Conservation (phyloP, 2,329 filamentous ascomycete species). For the Xylaria sp. region DNA sequence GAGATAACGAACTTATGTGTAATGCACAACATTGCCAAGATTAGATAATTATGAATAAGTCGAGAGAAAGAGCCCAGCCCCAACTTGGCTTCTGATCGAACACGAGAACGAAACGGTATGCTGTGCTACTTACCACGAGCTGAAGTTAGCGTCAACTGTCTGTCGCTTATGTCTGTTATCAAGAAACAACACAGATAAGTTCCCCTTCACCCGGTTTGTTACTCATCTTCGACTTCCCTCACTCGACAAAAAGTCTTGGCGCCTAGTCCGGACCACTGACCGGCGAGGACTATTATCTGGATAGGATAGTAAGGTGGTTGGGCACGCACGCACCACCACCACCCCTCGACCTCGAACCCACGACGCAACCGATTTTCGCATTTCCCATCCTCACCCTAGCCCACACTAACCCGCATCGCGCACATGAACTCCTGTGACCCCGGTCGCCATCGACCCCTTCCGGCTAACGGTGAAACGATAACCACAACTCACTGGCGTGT, state of each 20-base stretch:
- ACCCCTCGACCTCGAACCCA: slow-evolving; percentile 8
- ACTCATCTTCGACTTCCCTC: background rate
- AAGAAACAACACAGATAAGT: background rate
- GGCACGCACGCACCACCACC: slow-evolving; percentile 23
- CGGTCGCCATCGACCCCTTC: background rate
- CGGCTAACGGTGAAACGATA: background rate
- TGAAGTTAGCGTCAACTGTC: background rate
- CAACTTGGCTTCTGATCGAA: background rate
- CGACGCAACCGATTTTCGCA: background rate
- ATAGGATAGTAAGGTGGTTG: slow-evolving; percentile 11
- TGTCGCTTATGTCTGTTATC: background rate
- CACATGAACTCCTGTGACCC: slow-evolving; percentile 2
- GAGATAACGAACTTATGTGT: background rate
- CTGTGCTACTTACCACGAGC: background rate
- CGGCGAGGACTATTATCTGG: background rate
- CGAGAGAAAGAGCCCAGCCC: background rate
- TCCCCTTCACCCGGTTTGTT: background rate
- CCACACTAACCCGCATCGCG: slow-evolving; percentile 1
- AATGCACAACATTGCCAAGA: background rate
- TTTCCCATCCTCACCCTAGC: background rate
- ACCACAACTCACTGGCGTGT: background rate
- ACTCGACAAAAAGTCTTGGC: slow-evolving; percentile 14
- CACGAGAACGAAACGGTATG: background rate
- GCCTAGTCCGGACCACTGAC: slow-evolving; percentile 7
- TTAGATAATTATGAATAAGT: background rate